These are phyloP conservation scores for Botryotinia calthae DNA, from an alignment of 2,329 filamentous ascomycete genomes.

Conservation along the genomic window DNA sequence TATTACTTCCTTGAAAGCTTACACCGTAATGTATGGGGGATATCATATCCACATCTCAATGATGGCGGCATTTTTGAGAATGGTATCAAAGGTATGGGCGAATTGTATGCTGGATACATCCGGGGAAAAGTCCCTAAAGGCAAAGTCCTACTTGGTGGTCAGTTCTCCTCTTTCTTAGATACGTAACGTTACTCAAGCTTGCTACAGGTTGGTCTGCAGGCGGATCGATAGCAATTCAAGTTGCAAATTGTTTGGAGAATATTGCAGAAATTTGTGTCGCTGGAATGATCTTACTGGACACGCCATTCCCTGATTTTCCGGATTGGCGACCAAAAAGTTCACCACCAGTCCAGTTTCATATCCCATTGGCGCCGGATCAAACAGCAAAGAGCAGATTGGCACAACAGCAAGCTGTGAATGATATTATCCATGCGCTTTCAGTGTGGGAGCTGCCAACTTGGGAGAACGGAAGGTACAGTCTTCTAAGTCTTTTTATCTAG, in stretches of 20 bases:
- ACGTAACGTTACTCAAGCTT: background rate
- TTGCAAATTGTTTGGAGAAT: constrained; percentile 8
- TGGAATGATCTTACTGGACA: constrained; percentile 8
- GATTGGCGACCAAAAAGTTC: constrained; percentile 16
- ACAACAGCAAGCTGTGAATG: constrained; percentile 10
- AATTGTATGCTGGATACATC: constrained; percentile 11
- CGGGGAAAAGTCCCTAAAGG: constrained; percentile 8
- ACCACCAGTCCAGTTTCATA: constrained; percentile 10
- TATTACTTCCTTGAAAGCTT: constrained; percentile 19
- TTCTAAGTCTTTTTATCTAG: background rate
- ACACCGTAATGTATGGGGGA: constrained; percentile 9
- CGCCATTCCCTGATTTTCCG: constrained; percentile 10
- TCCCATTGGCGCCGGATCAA: background rate
- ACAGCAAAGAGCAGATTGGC: constrained; percentile 4
- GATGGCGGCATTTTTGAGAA: background rate
- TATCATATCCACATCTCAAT: constrained; percentile 16
- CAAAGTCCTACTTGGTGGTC: constrained; percentile 13
- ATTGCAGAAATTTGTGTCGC: constrained; percentile 13
- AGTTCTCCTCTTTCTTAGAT: background rate
- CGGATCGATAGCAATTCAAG: constrained; percentile 13
- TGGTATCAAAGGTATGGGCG: constrained; percentile 13
- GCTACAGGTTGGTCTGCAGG: constrained; percentile 14
- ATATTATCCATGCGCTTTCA: constrained; percentile 15
- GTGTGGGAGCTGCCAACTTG: constrained; percentile 12
- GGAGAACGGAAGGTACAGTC: constrained; percentile 7